Base-by-base conservation (phyloP, 768 basidiomycete species). In the Mycena haematopus region DNA sequence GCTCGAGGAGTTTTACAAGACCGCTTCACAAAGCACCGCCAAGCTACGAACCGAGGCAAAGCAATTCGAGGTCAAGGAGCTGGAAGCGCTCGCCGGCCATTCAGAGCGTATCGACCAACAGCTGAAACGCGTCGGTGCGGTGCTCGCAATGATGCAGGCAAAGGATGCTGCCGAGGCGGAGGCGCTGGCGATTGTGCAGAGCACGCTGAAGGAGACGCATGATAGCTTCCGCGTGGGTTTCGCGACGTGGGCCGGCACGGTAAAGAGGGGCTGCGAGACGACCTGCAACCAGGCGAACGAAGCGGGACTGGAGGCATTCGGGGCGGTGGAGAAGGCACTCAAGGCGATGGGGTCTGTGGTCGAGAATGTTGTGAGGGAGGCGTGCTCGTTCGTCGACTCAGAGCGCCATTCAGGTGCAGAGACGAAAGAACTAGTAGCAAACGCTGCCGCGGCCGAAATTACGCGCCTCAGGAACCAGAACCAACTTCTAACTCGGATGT, bases 391-490 rank as follows among this genome's bases (percentile, higher is more conserved):
- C 63, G 77, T 90, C 50, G 76, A 82, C 17, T 73, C 78, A 1
- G 87, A 92, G 69, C 79, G 80, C 46, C 77, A 83, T 55, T 76
- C 83, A 33, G 70, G 86, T 17, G 72, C 74, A 27, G 82, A 86
- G 61, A 77, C 85, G 5, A 85, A 84, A 58, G 66, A 75, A 15
- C 70, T 87, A 31, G 78, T 81, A 0, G 80, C 83, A 27, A 78
- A 76, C 54, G 77, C 82, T 33, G 79, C 78, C 11, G 77, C 79
- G 29, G 73, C 76, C 14, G 87, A 92, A 77, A 82, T 91, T 45
- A 71, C 74, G 6, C 85, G 85, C 24, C 79, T 95, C 22, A 83
- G 83, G 65, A 78, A 83, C 56, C 93, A 96, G 73, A 96, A 96
- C 70, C 78, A 80, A 29, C 75, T 81, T 10, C 79, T 97, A 44